These are phyloP conservation scores for Monilinia vaccinii-corymbosi DNA, from an alignment of 2,329 filamentous ascomycete genomes.

Conservation along the genomic window DNA sequence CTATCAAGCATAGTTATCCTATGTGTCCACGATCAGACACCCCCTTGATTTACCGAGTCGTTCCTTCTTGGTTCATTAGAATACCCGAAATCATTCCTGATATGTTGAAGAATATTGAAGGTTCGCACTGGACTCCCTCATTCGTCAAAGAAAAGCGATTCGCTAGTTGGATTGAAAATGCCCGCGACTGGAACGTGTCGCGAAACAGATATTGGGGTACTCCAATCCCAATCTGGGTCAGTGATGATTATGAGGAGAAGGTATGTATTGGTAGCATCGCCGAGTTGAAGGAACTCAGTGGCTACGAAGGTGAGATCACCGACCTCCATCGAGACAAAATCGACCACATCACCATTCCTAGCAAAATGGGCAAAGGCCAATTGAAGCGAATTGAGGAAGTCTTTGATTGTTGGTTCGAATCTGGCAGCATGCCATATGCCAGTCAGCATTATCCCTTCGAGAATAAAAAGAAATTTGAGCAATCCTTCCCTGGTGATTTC, in stretches of 20 bases:
- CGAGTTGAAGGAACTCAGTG: slow-evolving; percentile 77
- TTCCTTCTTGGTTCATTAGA: slow-evolving; percentile 92
- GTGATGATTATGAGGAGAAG: slow-evolving; percentile 77
- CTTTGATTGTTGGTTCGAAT: slow-evolving; percentile 97
- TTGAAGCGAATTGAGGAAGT: slow-evolving; percentile 77
- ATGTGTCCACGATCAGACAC: slow-evolving; percentile 95
- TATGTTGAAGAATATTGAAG: slow-evolving; percentile 85
- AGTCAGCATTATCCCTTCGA: slow-evolving; percentile 89
- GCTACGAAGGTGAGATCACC: slow-evolving; percentile 71
- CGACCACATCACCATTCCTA: slow-evolving; percentile 89
- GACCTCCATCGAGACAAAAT: slow-evolving; percentile 91
- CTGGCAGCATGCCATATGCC: slow-evolving; percentile 90
- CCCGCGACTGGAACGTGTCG: slow-evolving; percentile 91
- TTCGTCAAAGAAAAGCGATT: slow-evolving; percentile 91
- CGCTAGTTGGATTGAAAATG: slow-evolving; percentile 82
- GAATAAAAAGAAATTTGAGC: slow-evolving; percentile 71
- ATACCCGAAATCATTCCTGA: slow-evolving; percentile 74
- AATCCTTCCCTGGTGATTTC: slow-evolving; percentile 83
- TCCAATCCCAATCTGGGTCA: slow-evolving; percentile 84
- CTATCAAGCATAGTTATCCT: slow-evolving; percentile 84
- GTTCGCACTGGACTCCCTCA: slow-evolving; percentile 83
- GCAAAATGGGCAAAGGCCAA: slow-evolving; percentile 76
- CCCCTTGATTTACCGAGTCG: slow-evolving; percentile 83
- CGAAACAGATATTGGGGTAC: slow-evolving; percentile 95
- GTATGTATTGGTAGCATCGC: slow-evolving; percentile 78